Evolutionary conservation across 2,329 filamentous ascomycete genomes (phyloP).

Genomic region (Xylariaceae sp.): DNA sequence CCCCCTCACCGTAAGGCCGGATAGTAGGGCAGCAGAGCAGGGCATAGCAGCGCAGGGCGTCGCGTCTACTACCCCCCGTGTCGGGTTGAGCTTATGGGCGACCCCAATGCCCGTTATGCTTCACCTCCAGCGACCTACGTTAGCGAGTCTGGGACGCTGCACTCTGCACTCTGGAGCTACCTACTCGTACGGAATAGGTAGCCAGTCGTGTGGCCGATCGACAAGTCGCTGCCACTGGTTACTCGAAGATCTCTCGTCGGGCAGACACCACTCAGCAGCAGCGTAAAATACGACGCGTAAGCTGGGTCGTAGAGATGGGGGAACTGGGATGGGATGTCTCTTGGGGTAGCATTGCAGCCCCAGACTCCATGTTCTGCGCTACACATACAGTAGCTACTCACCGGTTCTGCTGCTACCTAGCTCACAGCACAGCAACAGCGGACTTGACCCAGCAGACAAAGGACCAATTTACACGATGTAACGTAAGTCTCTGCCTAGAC

Average conservation of each 20-base stretch:
- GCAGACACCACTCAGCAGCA: conserved; percentile 2
- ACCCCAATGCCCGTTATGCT: neutral
- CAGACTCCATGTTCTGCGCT: conserved; percentile 15
- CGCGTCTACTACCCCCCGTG: neutral
- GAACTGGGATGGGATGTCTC: conserved; percentile 18
- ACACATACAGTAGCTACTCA: conserved; percentile 3
- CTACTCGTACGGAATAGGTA: too few species aligned
- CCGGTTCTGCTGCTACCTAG: conserved; percentile 7
- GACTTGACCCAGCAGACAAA: conserved; percentile 6
- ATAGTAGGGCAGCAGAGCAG: neutral
- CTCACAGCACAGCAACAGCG: conserved; percentile 13
- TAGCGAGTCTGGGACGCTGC: neutral
- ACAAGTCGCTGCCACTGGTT: neutral
- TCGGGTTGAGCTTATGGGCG: neutral
- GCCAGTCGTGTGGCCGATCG: neutral
- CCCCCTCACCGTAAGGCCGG: conserved; percentile 21
- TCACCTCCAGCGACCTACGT: neutral
- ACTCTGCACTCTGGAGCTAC: too few species aligned
- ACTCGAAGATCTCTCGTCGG: conserved; percentile 4
- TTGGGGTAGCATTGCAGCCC: conserved; percentile 25
- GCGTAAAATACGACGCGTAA: conserved; percentile 15
- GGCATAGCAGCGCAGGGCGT: neutral
- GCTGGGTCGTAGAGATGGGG: conserved; percentile 23
- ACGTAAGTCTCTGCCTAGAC: neutral
- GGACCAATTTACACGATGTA: neutral